Evolutionary conservation across 164 flowering plant genomes (phyloP).

Genomic region (Dillenia turbinata): DNA sequence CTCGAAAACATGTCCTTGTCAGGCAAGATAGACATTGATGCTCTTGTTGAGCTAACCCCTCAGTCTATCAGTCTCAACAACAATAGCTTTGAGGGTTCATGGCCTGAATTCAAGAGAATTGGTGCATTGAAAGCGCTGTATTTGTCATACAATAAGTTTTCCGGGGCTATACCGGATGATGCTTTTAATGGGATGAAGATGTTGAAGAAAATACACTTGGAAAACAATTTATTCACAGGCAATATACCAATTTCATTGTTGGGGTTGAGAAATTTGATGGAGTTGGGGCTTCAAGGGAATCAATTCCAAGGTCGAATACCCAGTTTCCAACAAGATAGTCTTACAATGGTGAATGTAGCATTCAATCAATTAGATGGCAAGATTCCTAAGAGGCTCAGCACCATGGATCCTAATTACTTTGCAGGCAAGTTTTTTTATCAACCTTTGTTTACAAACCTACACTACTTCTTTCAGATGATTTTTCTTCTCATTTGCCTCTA

Average conservation of each 20-base stretch:
- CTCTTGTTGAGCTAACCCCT: conserved; percentile 21
- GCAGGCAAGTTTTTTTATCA: too few species aligned
- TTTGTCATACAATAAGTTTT: conserved; percentile 37
- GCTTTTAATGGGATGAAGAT: conserved; percentile 28
- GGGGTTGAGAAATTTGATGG: conserved; percentile 24
- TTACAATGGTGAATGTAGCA: conserved; percentile 26
- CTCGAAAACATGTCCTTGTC: conserved; percentile 51
- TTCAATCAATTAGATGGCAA: conserved; percentile 36
- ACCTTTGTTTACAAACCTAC: conserved; percentile 7
- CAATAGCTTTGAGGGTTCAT: conserved; percentile 31
- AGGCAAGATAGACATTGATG: conserved; percentile 38
- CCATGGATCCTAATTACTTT: too few species aligned
- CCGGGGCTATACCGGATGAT: conserved; percentile 28
- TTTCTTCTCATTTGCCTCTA: conserved; percentile 25
- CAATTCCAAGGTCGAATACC: conserved; percentile 44
- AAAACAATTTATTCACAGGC: conserved; percentile 34
- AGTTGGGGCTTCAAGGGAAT: conserved; percentile 41
- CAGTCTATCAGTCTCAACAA: conserved; percentile 47
- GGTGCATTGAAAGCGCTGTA: conserved; percentile 25
- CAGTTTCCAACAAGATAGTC: conserved; percentile 9
- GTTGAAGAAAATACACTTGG: conserved; percentile 42
- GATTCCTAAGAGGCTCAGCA: conserved; percentile 21
- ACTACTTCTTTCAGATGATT: conserved; percentile 10
- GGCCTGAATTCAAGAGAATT: conserved; percentile 26
- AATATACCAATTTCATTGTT: conserved; percentile 35